These are phyloP conservation scores for Mortierella claussenii DNA, from an alignment of 192 early-diverging fungal genomes.

Conservation along the genomic window DNA sequence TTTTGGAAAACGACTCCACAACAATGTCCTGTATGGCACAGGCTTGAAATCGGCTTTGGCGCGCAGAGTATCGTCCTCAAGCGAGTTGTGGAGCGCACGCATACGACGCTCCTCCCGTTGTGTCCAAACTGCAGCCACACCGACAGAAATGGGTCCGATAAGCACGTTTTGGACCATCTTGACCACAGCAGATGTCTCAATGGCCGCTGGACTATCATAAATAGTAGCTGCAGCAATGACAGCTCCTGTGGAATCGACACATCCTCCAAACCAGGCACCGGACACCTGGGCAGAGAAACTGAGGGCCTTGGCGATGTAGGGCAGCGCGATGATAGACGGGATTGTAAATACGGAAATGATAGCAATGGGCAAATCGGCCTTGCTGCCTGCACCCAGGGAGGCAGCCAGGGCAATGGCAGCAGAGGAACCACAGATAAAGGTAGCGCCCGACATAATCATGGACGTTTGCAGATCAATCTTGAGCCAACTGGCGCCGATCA, in stretches of 20 bases:
- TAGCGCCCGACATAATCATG: conserved; percentile 65
- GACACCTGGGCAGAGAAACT: conserved; percentile 51
- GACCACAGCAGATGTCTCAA: conserved; percentile 62
- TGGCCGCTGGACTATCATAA: conserved; percentile 55
- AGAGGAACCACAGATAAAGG: conserved; percentile 65
- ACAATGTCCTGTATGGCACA: conserved; percentile 29
- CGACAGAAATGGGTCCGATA: conserved; percentile 63
- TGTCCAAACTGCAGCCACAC: conserved; percentile 60
- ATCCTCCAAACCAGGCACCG: conserved; percentile 67
- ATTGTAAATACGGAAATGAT: conserved; percentile 68
- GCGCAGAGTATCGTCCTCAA: conserved; percentile 25
- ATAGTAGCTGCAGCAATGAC: conserved; percentile 65
- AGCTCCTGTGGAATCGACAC: conserved; percentile 65
- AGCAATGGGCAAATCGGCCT: conserved; percentile 65
- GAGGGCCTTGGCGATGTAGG: conserved; percentile 60
- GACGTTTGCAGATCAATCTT: conserved; percentile 61
- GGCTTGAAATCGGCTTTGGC: conserved; percentile 35
- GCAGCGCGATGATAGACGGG: conserved; percentile 63
- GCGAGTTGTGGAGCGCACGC: conserved; percentile 18
- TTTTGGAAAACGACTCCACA: conserved; percentile 64
- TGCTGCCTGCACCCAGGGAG: conserved; percentile 55
- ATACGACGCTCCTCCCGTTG: conserved; percentile 49
- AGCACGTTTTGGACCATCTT: conserved; percentile 67
- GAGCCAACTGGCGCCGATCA: conserved; percentile 55
- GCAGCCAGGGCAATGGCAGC: conserved; percentile 59